Base-by-base conservation (phyloP, 306 rosid genomes). In the Benincasa hispida region DNA sequence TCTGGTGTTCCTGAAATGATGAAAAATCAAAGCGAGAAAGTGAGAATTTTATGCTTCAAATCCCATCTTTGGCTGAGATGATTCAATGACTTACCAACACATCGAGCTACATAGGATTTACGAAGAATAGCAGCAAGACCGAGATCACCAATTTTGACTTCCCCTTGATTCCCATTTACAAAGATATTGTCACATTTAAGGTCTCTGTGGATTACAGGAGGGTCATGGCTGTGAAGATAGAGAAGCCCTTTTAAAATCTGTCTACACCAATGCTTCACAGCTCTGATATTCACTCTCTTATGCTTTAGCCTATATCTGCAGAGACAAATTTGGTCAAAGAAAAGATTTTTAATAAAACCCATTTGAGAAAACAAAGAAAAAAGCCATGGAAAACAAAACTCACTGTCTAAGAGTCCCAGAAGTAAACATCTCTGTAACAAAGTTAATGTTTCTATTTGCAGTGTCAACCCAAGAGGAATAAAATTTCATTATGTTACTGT, bases 361-460 rank as follows among this genome's bases (percentile, higher is more conserved):
- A 75, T 65, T 61, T 82, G 79, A 53, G 42, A 55, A 62, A 5
- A 17, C 55, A 17, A 45, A 45, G 13, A 45, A 68, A 61, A 69
- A 6, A 27, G 11, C 24, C 45, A 76, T 10, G 67, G 50, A 57
- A 50, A 54, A 22, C 50, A 53, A 39, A 51, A 74, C 92, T 86
- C 88, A 95, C 99, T 95, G 98, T 86, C 97, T 88, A 27, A 95
- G 89, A 86, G 99, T 92, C 17, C 99, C 99, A 69, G 99, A 95
- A 65, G 97, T 95, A 81, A 95, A 95, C 99, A 95, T 90, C 84
- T 95, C 99, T 35, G 99, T 95, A 76, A 95, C 98, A 77, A 95
- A 95, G 83, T 95, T 95, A 32, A 95, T 92, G 86, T 92, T 86
- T 73, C 98, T 88, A 48, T 89, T 95, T 3, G 85, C 47, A 74